phyloP scores from a whole-genome alignment of 2,329 filamentous ascomycete genomes.

The Colletotrichum sojae region DNA sequence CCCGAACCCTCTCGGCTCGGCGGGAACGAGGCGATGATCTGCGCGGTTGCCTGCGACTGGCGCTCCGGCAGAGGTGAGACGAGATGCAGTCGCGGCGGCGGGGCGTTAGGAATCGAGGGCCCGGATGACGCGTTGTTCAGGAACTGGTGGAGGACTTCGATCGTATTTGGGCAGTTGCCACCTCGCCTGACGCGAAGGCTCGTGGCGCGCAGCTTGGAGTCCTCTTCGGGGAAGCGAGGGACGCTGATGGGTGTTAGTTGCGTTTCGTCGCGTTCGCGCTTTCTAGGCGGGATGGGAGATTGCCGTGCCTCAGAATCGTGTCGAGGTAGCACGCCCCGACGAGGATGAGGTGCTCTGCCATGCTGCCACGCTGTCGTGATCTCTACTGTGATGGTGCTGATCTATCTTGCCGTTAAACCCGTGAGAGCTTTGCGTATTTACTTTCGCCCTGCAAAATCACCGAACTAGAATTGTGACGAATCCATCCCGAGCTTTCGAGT shows the following conservation, averaged over 20 bases:
- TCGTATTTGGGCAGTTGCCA: slow-evolving; percentile 80
- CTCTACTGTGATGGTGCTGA: too few species aligned
- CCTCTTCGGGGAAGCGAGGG: slow-evolving; percentile 77
- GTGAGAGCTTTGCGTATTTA: too few species aligned
- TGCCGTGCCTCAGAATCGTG: slow-evolving; percentile 74
- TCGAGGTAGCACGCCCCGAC: slow-evolving; percentile 80
- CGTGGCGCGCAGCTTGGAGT: slow-evolving; percentile 79
- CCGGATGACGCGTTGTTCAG: slow-evolving; percentile 46
- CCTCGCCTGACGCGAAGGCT: slow-evolving; percentile 73
- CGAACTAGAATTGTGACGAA: too few species aligned
- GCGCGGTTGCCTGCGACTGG: slow-evolving; percentile 63
- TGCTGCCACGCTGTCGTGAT: background rate
- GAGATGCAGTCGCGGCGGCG: slow-evolving; percentile 56
- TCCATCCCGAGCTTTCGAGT: too few species aligned
- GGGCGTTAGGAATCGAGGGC: background rate
- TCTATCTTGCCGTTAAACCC: too few species aligned
- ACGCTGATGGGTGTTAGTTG: slow-evolving; percentile 62
- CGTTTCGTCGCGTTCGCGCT: background rate
- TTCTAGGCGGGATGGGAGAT: slow-evolving; percentile 35
- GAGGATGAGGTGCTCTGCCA: slow-evolving; percentile 71
- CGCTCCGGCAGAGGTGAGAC: slow-evolving; percentile 68
- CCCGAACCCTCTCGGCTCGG: slow-evolving; percentile 35
- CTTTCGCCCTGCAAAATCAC: too few species aligned
- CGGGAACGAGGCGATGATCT: slow-evolving; percentile 70
- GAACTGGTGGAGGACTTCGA: slow-evolving; percentile 79